These are phyloP conservation scores for Collybiopsis confluens DNA, from an alignment of 768 basidiomycete genomes.

Conservation along the genomic window DNA sequence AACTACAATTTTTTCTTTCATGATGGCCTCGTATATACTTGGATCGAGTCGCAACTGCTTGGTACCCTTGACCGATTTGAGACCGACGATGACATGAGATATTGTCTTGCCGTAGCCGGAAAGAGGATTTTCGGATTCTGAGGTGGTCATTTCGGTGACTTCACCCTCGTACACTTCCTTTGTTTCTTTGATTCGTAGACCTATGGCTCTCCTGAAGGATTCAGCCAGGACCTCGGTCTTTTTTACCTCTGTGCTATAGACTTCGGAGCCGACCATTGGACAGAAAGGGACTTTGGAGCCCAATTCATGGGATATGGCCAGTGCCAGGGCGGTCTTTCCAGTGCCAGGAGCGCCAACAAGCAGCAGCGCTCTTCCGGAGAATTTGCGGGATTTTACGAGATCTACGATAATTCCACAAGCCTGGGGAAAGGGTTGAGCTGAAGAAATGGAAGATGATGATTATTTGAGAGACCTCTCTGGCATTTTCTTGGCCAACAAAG, in stretches of 20 bases:
- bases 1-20: slow-evolving; percentile 94
- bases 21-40: slow-evolving; percentile 92
- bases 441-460: not conserved
- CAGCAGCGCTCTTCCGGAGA: slow-evolving; percentile 88
- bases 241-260: slow-evolving; percentile 95
- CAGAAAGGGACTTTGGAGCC: slow-evolving; percentile 96
- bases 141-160: slow-evolving; percentile 93
- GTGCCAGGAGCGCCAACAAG: slow-evolving; percentile 96
- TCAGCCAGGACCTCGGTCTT: slow-evolving; percentile 98
- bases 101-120: slow-evolving; percentile 98
- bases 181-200: slow-evolving; percentile 96
- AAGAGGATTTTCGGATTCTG: slow-evolving; percentile 95
- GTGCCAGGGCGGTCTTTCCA: slow-evolving; percentile 94
- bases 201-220: slow-evolving; percentile 91
- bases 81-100: slow-evolving; percentile 93
- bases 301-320: slow-evolving; percentile 94
- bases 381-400: slow-evolving; percentile 86
- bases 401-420: slow-evolving; percentile 90
- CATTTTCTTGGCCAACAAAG: slow-evolving; percentile 86
- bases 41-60: slow-evolving; percentile 95
- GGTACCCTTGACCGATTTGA: slow-evolving; percentile 91
- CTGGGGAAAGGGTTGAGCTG: slow-evolving; percentile 32
- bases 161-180: slow-evolving; percentile 99
- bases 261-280: slow-evolving; percentile 97
- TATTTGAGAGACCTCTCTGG: slow-evolving; percentile 64